Evolutionary conservation across 352 stramenopile species (phyloP).

Genomic region (Blastocystis sp.): DNA sequence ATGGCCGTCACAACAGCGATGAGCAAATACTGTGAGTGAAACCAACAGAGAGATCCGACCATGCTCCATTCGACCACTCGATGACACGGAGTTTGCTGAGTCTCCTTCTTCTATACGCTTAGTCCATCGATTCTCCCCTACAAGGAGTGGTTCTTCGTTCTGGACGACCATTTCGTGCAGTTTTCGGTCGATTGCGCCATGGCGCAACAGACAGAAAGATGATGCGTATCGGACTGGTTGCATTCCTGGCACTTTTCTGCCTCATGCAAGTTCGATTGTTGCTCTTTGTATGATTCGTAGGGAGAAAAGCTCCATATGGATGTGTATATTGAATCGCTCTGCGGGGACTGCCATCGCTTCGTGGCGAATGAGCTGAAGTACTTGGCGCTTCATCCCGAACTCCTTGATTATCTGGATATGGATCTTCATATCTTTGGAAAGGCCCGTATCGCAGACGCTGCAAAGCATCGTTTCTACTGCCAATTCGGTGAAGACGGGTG

Average conservation of each 20-base stretch:
- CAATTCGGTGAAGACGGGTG: slow-evolving; percentile 30
- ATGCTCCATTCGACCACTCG: not conserved
- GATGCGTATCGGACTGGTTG: not conserved
- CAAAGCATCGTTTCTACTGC: not conserved
- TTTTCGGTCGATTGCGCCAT: not conserved
- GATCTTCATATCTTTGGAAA: slow-evolving; percentile 42
- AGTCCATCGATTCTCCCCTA: too few species aligned
- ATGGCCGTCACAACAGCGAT: not conserved
- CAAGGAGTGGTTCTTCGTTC: not conserved
- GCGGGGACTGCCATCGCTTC: slow-evolving; percentile 33
- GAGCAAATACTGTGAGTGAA: not conserved
- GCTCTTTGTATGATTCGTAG: not conserved
- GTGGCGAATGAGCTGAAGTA: slow-evolving; percentile 39
- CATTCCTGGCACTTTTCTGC: not conserved
- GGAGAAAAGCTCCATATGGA: not conserved
- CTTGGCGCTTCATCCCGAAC: slow-evolving; percentile 25
- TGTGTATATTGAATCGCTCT: slow-evolving; percentile 48
- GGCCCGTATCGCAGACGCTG: not conserved
- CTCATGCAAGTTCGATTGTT: not conserved
- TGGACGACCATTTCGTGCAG: not conserved
- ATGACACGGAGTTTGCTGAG: not conserved
- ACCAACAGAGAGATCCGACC: not conserved
- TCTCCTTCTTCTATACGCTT: slow-evolving; percentile 17
- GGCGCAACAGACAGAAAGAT: not conserved
- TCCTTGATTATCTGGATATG: slow-evolving; percentile 10